Evolutionary conservation across 2,329 filamentous ascomycete genomes (phyloP).

Genomic region (Coniochaeta pulveracea): DNA sequence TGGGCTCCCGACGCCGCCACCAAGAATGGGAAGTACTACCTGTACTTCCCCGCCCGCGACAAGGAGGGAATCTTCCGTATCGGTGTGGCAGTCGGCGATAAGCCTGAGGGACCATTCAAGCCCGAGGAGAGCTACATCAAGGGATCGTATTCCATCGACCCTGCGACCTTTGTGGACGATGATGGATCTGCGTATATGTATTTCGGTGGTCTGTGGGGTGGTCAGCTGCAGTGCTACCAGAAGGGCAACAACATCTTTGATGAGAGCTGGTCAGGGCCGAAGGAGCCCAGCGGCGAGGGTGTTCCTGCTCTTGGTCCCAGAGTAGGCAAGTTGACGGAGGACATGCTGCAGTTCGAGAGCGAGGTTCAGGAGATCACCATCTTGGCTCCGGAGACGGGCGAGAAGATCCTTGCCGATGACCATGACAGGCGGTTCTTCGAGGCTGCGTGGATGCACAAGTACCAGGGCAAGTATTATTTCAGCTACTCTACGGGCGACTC

Average conservation of each 20-base stretch:
- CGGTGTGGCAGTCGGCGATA: conserved; percentile 54
- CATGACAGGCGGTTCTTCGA: conserved; percentile 71
- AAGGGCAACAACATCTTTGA: conserved; percentile 44
- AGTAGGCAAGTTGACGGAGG: conserved; percentile 50
- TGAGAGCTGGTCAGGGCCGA: conserved; percentile 36
- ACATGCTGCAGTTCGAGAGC: conserved; percentile 53
- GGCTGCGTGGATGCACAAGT: conserved; percentile 71
- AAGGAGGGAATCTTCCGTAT: conserved; percentile 60
- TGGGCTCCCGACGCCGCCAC: conserved; percentile 70
- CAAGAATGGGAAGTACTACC: conserved; percentile 59
- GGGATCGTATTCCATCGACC: conserved; percentile 68
- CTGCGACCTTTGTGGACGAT: conserved; percentile 61
- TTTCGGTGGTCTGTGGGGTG: conserved; percentile 73
- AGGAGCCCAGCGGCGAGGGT: conserved; percentile 47
- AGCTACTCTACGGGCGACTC: conserved; percentile 71
- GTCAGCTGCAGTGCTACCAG: conserved; percentile 68
- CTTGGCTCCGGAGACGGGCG: conserved; percentile 47
- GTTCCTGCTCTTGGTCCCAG: conserved; percentile 50
- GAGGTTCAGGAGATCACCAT: conserved; percentile 51
- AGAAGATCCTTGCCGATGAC: conserved; percentile 52
- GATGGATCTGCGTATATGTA: conserved; percentile 56
- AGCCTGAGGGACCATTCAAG: conserved; percentile 58
- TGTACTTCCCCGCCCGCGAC: conserved; percentile 69
- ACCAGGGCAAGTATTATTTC: conserved; percentile 59
- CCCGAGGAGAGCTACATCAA: conserved; percentile 53